Conservation (phyloP, 2,329 filamentous ascomycete species). For the Diaporthe destruens region DNA sequence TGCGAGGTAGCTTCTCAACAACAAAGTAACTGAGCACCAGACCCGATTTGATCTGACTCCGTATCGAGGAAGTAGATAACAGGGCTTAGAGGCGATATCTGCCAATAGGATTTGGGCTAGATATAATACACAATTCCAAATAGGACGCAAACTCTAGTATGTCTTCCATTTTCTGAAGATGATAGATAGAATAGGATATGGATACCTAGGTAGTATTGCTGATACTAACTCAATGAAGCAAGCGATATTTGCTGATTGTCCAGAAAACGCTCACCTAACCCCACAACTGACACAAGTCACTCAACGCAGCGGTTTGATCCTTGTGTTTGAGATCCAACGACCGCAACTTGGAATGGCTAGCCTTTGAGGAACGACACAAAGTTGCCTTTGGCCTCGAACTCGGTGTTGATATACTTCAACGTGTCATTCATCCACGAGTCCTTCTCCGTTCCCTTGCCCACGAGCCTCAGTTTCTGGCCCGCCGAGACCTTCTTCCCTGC, state of each 20-base stretch:
- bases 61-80: not conserved
- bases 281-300: not conserved
- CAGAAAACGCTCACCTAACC: not conserved
- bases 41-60: not conserved
- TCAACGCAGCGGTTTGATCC: not conserved
- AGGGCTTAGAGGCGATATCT: not conserved
- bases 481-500: slow-evolving; percentile 29
- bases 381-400: slow-evolving; percentile 31
- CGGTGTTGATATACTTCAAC: slow-evolving; percentile 41
- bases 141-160: too few relatives aligned
- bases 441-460: slow-evolving; percentile 41
- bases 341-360: not conserved
- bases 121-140: not conserved
- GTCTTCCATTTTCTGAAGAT: not conserved
- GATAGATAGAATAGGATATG: not conserved
- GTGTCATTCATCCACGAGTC: slow-evolving; percentile 44
- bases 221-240: not conserved
- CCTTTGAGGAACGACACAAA: slow-evolving; percentile 30
- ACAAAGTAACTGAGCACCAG: not conserved
- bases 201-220: not conserved
- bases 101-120: too few relatives aligned
- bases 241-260: not conserved
- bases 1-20: too few relatives aligned
- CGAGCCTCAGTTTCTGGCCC: slow-evolving; percentile 33
- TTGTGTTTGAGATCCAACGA: not conserved